Evolutionary conservation across 179 eudicot genomes (phyloP).

Genomic region (Silene vulgaris): DNA sequence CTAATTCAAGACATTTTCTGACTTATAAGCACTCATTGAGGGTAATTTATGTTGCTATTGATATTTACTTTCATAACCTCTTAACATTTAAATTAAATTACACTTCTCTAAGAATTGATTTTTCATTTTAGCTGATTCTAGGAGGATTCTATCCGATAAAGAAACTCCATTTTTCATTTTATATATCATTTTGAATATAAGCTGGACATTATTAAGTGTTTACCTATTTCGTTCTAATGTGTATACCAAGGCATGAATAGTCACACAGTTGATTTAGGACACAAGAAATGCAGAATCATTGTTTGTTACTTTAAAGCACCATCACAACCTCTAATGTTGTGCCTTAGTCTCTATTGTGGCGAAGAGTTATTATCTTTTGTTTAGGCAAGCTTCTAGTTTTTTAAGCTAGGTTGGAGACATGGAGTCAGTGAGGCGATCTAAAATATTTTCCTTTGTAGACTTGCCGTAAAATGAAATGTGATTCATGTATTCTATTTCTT

Average conservation of each 20-base stretch:
- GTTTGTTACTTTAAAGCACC: not conserved
- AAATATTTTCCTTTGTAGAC: not conserved
- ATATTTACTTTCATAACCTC: not conserved
- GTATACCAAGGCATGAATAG: not conserved
- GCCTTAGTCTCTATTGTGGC: not conserved
- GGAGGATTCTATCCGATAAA: not conserved
- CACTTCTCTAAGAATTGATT: slow-evolving; percentile 7
- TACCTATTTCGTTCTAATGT: not conserved
- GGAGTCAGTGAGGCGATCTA: not conserved
- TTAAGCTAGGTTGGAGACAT: not conserved
- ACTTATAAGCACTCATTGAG: slow-evolving; percentile 87
- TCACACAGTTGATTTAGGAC: not conserved
- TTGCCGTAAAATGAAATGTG: not conserved
- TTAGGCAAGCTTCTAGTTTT: not conserved
- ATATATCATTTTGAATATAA: too few relatives aligned
- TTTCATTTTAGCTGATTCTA: not conserved
- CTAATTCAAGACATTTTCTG: slow-evolving; percentile 83
- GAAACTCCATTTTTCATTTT: too few relatives aligned
- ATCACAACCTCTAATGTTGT: not conserved
- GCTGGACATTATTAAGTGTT: not conserved
- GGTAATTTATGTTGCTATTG: slow-evolving; percentile 42
- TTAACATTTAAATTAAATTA: not conserved
- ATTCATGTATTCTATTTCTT: not conserved
- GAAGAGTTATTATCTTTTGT: not conserved
- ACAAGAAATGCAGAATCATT: not conserved